Evolutionary conservation across 2,329 filamentous ascomycete species (phyloP), one percentile per base, ranked within the genome.

Genomic region (Colletotrichum eleusines): DNA sequence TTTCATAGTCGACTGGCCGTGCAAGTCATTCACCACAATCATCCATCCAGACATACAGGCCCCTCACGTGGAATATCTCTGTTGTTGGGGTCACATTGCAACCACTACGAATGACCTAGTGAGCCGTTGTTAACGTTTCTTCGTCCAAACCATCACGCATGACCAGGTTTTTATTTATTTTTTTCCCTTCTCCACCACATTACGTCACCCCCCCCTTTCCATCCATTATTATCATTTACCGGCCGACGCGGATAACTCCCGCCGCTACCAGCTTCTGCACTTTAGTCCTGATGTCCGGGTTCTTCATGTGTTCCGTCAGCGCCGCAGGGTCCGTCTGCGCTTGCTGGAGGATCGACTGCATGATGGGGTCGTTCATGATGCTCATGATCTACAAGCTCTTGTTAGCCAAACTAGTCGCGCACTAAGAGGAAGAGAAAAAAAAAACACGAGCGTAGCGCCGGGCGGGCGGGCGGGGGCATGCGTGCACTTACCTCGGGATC

Each of bases 291-390:
- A 99, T 93, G 69, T 87, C 88, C 0, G 94, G 89, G 85, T 98
- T 99, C 86, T 91, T 93, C 93, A 99, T 97, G 83, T 99, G 97
- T 81, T 99, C 95, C 80, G 97, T 92, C 73, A 99, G 89, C 55
- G 96, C 96, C 59, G 92, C 92, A 23, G 96, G 96, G 78, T 99
- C 93, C 66, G 90, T 90, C 87, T 98, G 97, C 55, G 96, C 96
- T 84, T 99, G 96, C 81, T 98, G 95, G 67, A 98, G 89, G 75
- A 98, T 98, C 75, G 92, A 92, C 84, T 99, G 94, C 95, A 99
- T 98, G 79, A 99, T 91, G 20, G 96, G 96, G 79, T 99, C 96
- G 81, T 95, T 91, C 83, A 98, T 93, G 78, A 98, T 95, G 73
- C 86, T 83, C 88, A 97, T 93, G 80, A 98, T 97, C 91, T 86